phyloP scores from a whole-genome alignment of 768 basidiomycete species.

The Xanthoconium stramineum region DNA sequence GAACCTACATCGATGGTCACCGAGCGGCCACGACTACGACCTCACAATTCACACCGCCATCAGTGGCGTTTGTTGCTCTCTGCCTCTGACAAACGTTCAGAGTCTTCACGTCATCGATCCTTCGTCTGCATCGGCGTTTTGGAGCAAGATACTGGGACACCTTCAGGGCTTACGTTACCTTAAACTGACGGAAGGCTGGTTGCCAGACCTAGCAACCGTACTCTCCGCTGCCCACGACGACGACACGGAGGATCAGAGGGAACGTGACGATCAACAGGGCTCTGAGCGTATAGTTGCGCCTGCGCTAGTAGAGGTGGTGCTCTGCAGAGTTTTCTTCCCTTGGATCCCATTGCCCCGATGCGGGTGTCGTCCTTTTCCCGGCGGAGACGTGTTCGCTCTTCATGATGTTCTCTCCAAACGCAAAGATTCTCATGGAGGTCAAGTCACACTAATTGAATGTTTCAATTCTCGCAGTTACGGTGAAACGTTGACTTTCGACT shows the following conservation, averaged over 20 bases:
- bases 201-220: neutral
- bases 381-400: neutral
- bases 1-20: too few relatives aligned
- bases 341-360: too few relatives aligned
- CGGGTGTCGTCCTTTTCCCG: too few relatives aligned
- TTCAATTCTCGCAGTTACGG: too few relatives aligned
- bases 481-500: neutral
- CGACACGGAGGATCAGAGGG: too few relatives aligned
- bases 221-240: neutral
- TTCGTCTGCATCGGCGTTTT: neutral
- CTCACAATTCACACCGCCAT: neutral
- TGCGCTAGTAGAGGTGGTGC: neutral
- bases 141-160: neutral
- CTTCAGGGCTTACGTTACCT: constrained; percentile 1
- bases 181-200: neutral
- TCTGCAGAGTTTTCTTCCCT: neutral
- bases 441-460: neutral
- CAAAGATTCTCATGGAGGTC: neutral
- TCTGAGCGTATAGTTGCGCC: neutral
- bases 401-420: neutral
- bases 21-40: too few relatives aligned
- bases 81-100: neutral
- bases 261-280: neutral
- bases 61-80: neutral
- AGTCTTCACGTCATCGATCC: neutral